A percentile compares a stretch with the other conserved stretches of the same genome.
phyloP scores from a whole-genome alignment of 2,329 filamentous ascomycete species.

The Talaromyces marneffei region DNA sequence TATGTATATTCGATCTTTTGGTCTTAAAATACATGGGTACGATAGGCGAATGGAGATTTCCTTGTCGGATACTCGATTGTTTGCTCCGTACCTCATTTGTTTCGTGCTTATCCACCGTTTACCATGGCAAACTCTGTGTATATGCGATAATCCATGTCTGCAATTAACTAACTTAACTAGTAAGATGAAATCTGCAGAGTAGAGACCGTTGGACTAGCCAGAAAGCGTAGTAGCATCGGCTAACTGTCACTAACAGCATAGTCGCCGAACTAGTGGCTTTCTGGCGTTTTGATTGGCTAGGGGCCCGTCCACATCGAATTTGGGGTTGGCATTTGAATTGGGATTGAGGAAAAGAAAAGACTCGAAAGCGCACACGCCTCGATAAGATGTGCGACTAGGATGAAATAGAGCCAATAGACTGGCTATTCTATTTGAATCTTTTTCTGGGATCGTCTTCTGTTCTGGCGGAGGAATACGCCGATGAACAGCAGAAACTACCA shows the following conservation, averaged over 20 bases:
- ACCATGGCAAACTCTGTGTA: background rate
- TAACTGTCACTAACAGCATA: background rate
- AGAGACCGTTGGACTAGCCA: background rate
- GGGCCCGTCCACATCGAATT: background rate
- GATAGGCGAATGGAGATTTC: background rate
- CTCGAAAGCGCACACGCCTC: background rate
- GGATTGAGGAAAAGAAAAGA: background rate
- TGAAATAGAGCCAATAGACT: background rate
- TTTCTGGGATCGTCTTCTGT: background rate
- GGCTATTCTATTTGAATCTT: background rate
- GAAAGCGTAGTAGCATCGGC: background rate
- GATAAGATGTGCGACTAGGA: background rate
- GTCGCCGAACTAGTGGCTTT: conserved; percentile 1
- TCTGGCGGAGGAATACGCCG: background rate
- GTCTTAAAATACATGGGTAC: background rate
- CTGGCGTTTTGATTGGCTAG: background rate
- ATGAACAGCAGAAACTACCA: no score
- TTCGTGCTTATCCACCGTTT: background rate
- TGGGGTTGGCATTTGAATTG: background rate
- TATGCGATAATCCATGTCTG: background rate
- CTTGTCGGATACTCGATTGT: background rate
- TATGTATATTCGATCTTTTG: no score
- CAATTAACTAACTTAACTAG: no score
- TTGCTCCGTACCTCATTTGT: background rate
- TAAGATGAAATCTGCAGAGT: background rate